phyloP scores from a whole-genome alignment of 2,329 filamentous ascomycete genomes.

The Trichoderma koningiopsis region DNA sequence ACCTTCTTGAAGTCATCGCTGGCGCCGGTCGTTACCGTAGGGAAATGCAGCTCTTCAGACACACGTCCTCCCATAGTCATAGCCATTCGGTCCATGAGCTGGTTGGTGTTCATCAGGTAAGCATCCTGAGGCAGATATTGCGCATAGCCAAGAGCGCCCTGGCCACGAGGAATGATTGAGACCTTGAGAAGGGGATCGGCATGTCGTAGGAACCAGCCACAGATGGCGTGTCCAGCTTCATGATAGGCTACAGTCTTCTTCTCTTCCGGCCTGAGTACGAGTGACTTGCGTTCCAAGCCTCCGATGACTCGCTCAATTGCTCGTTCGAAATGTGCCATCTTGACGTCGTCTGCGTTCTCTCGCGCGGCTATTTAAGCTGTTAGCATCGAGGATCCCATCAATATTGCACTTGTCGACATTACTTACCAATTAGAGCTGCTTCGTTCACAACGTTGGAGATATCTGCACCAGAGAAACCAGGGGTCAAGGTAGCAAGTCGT shows the following conservation, averaged over 20 bases:
- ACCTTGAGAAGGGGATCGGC: slow-evolving; percentile 98
- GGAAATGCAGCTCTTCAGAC: slow-evolving; percentile 94
- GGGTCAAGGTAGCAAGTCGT: slow-evolving; percentile 86
- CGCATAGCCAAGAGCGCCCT: slow-evolving; percentile 91
- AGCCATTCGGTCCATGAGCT: slow-evolving; percentile 99
- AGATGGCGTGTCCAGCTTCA: slow-evolving; percentile 97
- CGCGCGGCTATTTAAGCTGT: slow-evolving; percentile 68
- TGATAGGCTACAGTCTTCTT: slow-evolving; percentile 97
- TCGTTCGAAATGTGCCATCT: slow-evolving; percentile 91
- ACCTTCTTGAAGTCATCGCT: slow-evolving; percentile 99
- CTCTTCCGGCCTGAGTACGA: slow-evolving; percentile 90
- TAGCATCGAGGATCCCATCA: slow-evolving; percentile 20
- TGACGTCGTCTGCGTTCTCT: slow-evolving; percentile 75
- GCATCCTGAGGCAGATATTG: slow-evolving; percentile 95
- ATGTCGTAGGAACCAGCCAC: slow-evolving; percentile 95
- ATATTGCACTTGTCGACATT: neutral
- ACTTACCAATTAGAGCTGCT: slow-evolving; percentile 85
- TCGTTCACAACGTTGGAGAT: slow-evolving; percentile 99
- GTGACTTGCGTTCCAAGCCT: slow-evolving; percentile 94
- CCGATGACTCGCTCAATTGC: slow-evolving; percentile 97
- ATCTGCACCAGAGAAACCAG: slow-evolving; percentile 95
- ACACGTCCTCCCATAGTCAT: slow-evolving; percentile 97
- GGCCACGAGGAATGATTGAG: slow-evolving; percentile 94
- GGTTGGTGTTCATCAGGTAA: slow-evolving; percentile 92
- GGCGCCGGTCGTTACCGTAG: slow-evolving; percentile 91